These are phyloP conservation scores for Penicillium corylophilum DNA, from an alignment of 2,329 filamentous ascomycete species.

Conservation along the genomic window DNA sequence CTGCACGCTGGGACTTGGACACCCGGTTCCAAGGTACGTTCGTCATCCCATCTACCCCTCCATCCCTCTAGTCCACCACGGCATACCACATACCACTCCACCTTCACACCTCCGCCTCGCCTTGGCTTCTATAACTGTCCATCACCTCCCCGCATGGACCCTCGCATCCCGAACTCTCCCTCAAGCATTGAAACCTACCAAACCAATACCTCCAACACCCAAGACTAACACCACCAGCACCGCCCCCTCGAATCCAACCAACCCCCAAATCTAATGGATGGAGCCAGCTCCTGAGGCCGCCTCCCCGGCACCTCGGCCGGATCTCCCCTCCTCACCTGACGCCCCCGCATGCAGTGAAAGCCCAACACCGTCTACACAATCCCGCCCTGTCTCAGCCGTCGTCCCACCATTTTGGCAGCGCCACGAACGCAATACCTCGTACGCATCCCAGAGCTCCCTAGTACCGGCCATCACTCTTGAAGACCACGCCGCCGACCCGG, in stretches of 20 bases:
- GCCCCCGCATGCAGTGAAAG: neutral
- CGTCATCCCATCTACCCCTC: neutral
- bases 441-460: slow-evolving; percentile 40
- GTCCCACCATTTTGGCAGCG: slow-evolving; percentile 50
- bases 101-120: neutral
- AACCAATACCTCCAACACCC: neutral
- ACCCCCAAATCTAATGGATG: slow-evolving; percentile 41
- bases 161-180: neutral
- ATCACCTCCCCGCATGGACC: neutral
- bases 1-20: slow-evolving; percentile 2
- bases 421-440: slow-evolving; percentile 40
- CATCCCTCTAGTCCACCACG: neutral
- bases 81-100: neutral
- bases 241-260: neutral
- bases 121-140: neutral
- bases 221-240: neutral
- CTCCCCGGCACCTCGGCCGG: slow-evolving; percentile 30
- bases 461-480: slow-evolving; percentile 58
- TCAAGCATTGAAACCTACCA: neutral
- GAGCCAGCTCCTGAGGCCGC: slow-evolving; percentile 42
- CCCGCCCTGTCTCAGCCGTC: slow-evolving; percentile 31
- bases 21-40: slow-evolving; percentile 5
- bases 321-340: slow-evolving; percentile 19
- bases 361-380: slow-evolving; percentile 1
- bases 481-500: slow-evolving; percentile 61